Evolutionary conservation across 352 stramenopile species (phyloP), one percentile per base, ranked within the genome.

Genomic region (Discostella stelligera): DNA sequence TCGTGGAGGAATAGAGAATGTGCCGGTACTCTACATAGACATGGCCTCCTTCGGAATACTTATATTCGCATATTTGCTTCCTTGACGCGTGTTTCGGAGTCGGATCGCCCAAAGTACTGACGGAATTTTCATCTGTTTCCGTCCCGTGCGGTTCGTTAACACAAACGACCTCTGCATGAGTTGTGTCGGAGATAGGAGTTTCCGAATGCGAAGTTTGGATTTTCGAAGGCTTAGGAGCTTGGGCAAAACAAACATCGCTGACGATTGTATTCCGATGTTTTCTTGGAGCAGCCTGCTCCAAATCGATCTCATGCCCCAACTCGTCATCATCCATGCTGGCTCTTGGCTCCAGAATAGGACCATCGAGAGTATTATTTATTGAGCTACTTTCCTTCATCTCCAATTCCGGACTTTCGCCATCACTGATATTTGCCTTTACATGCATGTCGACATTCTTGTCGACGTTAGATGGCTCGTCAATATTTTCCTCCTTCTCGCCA

Each of bases 1-100:
- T 78, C 21, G 64, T 87, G 44, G 80, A 83, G 5, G 66, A 76
- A 46, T 87, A 87, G 37, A 84, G 77, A 61, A 84, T 69, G 9
- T 76, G 53, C 58, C 77, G 67, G 23, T 83, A 87, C 61, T 87
- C 76, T 2, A 84, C 80, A 52, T 84, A 87, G n/a, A 87, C 71
- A 41, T 80, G 54, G 30, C 52, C 37, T 56, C 80, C 80, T 7
- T 83, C 9, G 30, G 71, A 55, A 65, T 69, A 82, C 60, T 87
- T 82, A 3, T 70, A 59, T 58, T 72, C 41, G 32, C 18, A 62
- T 10, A 25, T 66, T 27, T 62, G 18, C 21, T 63, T 61, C 27
- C 54, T 61, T 55, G 18, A 25, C 52, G 32, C 4, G 13, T 74
- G 32, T 46, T 58, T 30, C 41, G 4, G 25, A 62, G 71, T 64